Conservation (phyloP, 2,329 filamentous ascomycete genomes). For the Fusarium nodosum region DNA sequence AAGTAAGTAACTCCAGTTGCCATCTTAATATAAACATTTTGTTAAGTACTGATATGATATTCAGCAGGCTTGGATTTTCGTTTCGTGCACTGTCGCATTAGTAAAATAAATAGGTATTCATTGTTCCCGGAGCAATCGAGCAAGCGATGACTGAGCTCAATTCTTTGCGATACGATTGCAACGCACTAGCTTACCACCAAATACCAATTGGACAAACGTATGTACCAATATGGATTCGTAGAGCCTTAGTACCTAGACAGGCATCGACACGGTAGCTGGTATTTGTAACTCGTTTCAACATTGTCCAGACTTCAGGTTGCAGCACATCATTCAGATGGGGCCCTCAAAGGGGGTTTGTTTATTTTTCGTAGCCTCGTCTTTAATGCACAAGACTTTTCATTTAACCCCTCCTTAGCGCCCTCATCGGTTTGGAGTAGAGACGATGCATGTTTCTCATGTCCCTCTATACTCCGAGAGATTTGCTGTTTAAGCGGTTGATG, state of each 20-base stretch:
- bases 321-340: slow-evolving; percentile 17
- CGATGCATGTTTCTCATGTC: slow-evolving; percentile 14
- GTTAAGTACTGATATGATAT: not conserved
- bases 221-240: not conserved
- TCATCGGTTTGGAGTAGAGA: slow-evolving; percentile 31
- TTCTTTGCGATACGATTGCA: not conserved
- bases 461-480: slow-evolving; percentile 23
- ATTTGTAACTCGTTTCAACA: not conserved
- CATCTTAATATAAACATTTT: not conserved
- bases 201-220: not conserved
- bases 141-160: no score
- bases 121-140: not conserved
- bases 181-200: not conserved
- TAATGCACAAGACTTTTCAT: slow-evolving; percentile 36
- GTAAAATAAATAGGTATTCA: not conserved
- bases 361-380: slow-evolving; percentile 41
- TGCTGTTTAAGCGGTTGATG: slow-evolving; percentile 41
- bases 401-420: slow-evolving; percentile 34
- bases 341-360: slow-evolving; percentile 38
- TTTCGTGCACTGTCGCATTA: not conserved
- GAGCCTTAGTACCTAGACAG: not conserved
- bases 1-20: not conserved
- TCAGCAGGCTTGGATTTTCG: not conserved
- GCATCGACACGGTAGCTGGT: not conserved
- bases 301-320: not conserved